Conservation (phyloP, 129 eudicot genomes). For the Chrysanthemum lavandulifolium region DNA sequence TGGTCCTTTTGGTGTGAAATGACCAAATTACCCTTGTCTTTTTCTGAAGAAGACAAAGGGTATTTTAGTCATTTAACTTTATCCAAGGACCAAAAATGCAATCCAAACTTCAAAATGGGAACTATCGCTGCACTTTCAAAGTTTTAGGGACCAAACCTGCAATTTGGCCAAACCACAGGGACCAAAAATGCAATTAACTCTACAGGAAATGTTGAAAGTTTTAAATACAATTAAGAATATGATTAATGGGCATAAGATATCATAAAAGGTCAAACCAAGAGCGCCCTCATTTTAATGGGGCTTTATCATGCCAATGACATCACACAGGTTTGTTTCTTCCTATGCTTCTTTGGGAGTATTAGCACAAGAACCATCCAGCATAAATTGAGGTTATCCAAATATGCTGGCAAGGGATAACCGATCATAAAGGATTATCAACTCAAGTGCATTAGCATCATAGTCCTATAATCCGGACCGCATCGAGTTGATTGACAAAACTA, state of each 20-base stretch:
- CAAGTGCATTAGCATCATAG: neutral
- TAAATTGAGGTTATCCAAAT: conserved; percentile 7
- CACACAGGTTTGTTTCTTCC: conserved; percentile 7
- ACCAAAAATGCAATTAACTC: no score
- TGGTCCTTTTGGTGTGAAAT: no score
- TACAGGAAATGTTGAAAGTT: no score
- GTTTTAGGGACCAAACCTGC: no score
- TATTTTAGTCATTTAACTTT: no score
- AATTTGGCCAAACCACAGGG: no score
- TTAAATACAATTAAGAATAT: no score
- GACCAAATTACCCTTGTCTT: no score
- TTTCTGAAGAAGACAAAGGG: no score
- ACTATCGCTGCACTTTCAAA: no score
- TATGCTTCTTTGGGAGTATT: neutral
- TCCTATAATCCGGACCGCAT: neutral
- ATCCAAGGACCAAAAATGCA: no score
- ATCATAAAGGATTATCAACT: neutral
- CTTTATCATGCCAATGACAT: conserved; percentile 4
- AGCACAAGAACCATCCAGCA: conserved; percentile 3
- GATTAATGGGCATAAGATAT: neutral
- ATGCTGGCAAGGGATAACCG: neutral
- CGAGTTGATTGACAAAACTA: neutral
- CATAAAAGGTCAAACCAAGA: neutral
- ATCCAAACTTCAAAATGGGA: no score
- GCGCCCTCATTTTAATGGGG: neutral